Evolutionary conservation across 768 basidiomycete species (phyloP).

Genomic region (Trametes sanguinea): DNA sequence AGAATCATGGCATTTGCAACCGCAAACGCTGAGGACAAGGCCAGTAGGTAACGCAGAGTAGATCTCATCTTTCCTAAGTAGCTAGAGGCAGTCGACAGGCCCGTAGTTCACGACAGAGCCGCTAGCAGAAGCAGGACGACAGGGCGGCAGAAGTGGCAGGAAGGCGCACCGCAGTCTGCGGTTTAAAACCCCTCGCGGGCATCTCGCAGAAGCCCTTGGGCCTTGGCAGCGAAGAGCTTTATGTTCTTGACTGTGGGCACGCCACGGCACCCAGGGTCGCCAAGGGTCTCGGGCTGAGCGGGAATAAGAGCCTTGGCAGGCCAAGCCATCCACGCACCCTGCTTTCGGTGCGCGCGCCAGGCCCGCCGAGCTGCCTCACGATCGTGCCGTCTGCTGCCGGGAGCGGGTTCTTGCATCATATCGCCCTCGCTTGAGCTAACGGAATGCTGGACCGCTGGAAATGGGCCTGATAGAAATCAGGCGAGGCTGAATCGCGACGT

Average conservation of each 20-base stretch:
- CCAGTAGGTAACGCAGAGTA: background rate
- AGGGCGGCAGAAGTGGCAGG: background rate
- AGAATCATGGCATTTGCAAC: background rate
- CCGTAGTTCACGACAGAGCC: background rate
- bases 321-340: conserved; percentile 18
- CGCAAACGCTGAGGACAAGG: background rate
- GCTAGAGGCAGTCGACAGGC: background rate
- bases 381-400: conserved; percentile 14
- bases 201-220: conserved; percentile 14
- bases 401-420: conserved; percentile 8
- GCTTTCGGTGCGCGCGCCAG: conserved; percentile 3
- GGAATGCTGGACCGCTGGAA: background rate
- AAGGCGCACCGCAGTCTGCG: background rate
- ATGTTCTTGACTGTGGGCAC: conserved; percentile 12
- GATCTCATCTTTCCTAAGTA: background rate
- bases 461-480: background rate
- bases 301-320: conserved; percentile 19
- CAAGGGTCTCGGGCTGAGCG: conserved; percentile 21
- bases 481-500: background rate
- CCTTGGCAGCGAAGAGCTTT: conserved; percentile 22
- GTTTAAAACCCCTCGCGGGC: conserved; percentile 15
- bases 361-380: conserved; percentile 10
- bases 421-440: background rate
- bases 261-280: conserved; percentile 18
- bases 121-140: background rate